Conservation (phyloP, 2,329 filamentous ascomycete genomes). For the Alternaria sp. region DNA sequence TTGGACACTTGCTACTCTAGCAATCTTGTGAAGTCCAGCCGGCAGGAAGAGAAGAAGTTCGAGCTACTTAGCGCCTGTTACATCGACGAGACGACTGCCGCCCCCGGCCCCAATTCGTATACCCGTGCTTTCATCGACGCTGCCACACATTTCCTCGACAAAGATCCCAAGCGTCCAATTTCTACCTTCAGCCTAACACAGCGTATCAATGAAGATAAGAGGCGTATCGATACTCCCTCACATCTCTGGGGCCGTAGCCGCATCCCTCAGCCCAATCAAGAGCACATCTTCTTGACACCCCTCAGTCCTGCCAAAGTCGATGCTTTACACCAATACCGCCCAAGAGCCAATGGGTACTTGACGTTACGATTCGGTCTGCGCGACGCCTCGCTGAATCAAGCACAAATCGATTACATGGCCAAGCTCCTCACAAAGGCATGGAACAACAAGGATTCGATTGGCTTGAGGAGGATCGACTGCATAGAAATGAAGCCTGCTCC, state of each 20-base stretch:
- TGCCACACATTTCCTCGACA: constrained; percentile 27
- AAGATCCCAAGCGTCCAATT: constrained; percentile 33
- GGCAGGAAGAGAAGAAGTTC: constrained; percentile 34
- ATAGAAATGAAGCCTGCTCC: constrained; percentile 34
- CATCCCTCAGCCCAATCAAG: constrained; percentile 26
- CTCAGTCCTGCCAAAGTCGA: constrained; percentile 22
- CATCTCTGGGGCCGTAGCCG: constrained; percentile 32
- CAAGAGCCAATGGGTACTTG: constrained; percentile 35
- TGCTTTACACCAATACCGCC: constrained; percentile 1
- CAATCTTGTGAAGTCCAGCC: constrained; percentile 40
- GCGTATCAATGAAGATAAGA: constrained; percentile 32
- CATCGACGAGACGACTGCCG: constrained; percentile 34
- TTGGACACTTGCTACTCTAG: constrained; percentile 50
- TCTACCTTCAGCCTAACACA: constrained; percentile 39
- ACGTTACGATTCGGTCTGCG: constrained; percentile 41
- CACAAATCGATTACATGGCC: constrained; percentile 41
- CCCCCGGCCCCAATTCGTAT: constrained; percentile 41
- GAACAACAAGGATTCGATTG: constrained; percentile 33
- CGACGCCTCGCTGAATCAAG: constrained; percentile 29
- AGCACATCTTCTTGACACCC: constrained; percentile 41
- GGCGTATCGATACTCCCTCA: constrained; percentile 37
- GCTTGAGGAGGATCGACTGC: constrained; percentile 43
- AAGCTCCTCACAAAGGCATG: constrained; percentile 36
- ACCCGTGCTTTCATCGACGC: constrained; percentile 45
- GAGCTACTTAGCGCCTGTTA: constrained; percentile 43